Conservation (phyloP, 352 stramenopile species). For the Pythium periplocum region DNA sequence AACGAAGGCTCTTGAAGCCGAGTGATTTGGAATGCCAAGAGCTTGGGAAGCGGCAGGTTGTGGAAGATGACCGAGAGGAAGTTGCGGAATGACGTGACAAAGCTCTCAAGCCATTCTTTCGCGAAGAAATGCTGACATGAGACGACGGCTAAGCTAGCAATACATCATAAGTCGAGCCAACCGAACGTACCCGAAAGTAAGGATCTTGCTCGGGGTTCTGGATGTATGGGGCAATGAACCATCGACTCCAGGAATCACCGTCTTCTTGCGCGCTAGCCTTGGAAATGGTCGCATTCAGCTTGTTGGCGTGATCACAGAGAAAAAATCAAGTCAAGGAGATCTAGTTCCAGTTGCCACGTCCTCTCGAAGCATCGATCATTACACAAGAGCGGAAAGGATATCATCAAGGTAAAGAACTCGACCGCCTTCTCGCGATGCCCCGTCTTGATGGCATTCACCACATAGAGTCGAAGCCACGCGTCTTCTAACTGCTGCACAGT, state of each 20-base stretch:
- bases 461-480: slow-evolving; percentile 63
- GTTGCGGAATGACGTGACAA: slow-evolving; percentile 73
- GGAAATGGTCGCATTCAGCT: slow-evolving; percentile 43
- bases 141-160: background rate
- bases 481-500: slow-evolving; percentile 62
- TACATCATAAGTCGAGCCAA: background rate
- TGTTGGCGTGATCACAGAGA: slow-evolving; percentile 32
- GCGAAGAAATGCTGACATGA: slow-evolving; percentile 32
- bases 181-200: slow-evolving; percentile 51
- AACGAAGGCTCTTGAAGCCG: slow-evolving; percentile 64
- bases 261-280: slow-evolving; percentile 8
- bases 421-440: slow-evolving; percentile 60
- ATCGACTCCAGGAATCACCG: slow-evolving; percentile 61
- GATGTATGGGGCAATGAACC: slow-evolving; percentile 82
- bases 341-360: background rate
- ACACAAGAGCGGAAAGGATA: slow-evolving; percentile 19
- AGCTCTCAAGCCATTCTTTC: slow-evolving; percentile 63
- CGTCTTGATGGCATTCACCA: slow-evolving; percentile 73
- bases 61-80: slow-evolving; percentile 76
- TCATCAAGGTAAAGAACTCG: slow-evolving; percentile 69
- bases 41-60: slow-evolving; percentile 65
- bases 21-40: slow-evolving; percentile 69
- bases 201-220: slow-evolving; percentile 61
- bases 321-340: slow-evolving; percentile 18
- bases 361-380: too few relatives aligned